Evolutionary conservation across 305 asterid species (phyloP).

Genomic region (Petunia hybrid): DNA sequence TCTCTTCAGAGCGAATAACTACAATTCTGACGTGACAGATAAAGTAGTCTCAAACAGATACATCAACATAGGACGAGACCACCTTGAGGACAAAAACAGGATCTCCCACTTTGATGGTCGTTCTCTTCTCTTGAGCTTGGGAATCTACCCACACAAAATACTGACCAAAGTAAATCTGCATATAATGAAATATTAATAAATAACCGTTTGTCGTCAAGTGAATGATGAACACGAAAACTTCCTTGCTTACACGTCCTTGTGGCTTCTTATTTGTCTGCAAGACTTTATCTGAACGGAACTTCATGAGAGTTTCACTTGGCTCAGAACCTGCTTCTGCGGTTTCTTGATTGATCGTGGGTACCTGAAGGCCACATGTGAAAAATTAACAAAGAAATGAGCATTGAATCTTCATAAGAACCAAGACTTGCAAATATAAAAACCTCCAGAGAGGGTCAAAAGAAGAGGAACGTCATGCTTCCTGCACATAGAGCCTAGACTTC

Average conservation of each 20-base stretch:
- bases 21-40: background rate
- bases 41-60: slow-evolving; percentile 48
- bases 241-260: slow-evolving; percentile 48
- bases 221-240: slow-evolving; percentile 5
- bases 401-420: slow-evolving; percentile 7
- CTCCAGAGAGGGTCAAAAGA: background rate
- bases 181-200: background rate
- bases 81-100: slow-evolving; percentile 48
- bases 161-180: slow-evolving; percentile 75
- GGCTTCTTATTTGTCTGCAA: slow-evolving; percentile 52
- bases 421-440: background rate
- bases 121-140: slow-evolving; percentile 45
- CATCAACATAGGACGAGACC: slow-evolving; percentile 54
- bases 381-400: background rate
- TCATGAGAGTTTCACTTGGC: slow-evolving; percentile 56
- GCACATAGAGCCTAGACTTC: background rate
- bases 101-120: slow-evolving; percentile 67
- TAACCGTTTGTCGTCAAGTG: slow-evolving; percentile 1
- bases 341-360: slow-evolving; percentile 74
- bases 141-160: slow-evolving; percentile 60
- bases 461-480: background rate
- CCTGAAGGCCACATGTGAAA: slow-evolving; percentile 39
- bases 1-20: background rate
- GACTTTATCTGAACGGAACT: slow-evolving; percentile 56
- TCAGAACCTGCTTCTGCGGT: slow-evolving; percentile 51